These are phyloP conservation scores for Phytophthora sansomeana DNA, from an alignment of 352 stramenopile genomes.

Conservation along the genomic window DNA sequence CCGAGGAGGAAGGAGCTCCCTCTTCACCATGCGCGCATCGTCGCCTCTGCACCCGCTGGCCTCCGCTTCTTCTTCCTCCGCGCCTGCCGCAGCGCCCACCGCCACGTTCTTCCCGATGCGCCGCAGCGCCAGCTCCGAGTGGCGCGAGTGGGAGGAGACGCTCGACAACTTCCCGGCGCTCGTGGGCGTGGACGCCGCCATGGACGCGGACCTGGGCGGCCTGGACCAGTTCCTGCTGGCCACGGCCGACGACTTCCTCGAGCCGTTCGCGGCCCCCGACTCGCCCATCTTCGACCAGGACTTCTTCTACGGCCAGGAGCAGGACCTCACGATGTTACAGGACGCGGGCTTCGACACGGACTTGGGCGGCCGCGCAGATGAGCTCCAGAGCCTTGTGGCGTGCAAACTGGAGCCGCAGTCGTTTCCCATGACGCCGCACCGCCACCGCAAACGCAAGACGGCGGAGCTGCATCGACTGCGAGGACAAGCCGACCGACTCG, in stretches of 20 bases:
- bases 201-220: constrained; percentile 65
- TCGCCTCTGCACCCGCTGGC: constrained; percentile 28
- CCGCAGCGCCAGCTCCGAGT: constrained; percentile 47
- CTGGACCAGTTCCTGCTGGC: constrained; percentile 72
- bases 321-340: constrained; percentile 37
- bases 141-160: constrained; percentile 50
- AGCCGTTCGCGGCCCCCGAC: constrained; percentile 49
- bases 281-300: constrained; percentile 41
- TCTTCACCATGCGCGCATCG: constrained; percentile 29
- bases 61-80: constrained; percentile 26
- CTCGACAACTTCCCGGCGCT: constrained; percentile 39
- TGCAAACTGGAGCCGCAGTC: constrained; percentile 45
- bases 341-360: constrained; percentile 42
- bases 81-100: not conserved
- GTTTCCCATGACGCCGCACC: constrained; percentile 23
- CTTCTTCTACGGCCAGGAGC: constrained; percentile 37
- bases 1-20: constrained; percentile 9
- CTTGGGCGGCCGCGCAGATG: too few relatives aligned
- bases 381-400: constrained; percentile 48
- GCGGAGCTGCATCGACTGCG: constrained; percentile 38
- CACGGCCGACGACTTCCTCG: constrained; percentile 68
- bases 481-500: constrained; percentile 27
- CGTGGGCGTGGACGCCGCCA: constrained; percentile 20
- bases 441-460: constrained; percentile 73
- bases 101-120: constrained; percentile 25